Conservation (phyloP, 768 basidiomycete species). For the Amanita polypyramis region DNA sequence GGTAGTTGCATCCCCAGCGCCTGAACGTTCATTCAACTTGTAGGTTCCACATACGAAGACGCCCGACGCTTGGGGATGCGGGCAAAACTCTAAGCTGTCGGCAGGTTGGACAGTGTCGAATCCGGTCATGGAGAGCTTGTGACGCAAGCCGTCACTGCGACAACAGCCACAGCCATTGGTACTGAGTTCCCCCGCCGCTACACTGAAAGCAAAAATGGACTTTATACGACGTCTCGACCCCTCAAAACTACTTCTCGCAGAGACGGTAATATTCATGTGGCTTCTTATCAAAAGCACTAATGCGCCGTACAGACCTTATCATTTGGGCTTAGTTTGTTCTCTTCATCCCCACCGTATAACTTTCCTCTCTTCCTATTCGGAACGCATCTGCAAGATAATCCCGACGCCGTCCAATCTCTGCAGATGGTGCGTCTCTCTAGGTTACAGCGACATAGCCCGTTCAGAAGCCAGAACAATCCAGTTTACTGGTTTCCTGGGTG, state of each 20-base stretch:
- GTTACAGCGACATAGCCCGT: constrained; percentile 1
- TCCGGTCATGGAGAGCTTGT: constrained; percentile 6
- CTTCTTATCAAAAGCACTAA: background rate
- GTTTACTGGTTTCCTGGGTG: constrained; percentile 57
- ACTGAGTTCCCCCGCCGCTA: background rate
- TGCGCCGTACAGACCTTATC: constrained; percentile 40
- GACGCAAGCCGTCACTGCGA: background rate
- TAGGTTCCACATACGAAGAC: constrained; percentile 90
- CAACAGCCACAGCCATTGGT: background rate
- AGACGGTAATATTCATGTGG: constrained; percentile 33
- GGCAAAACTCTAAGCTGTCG: constrained; percentile 89
- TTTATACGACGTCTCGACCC: constrained; percentile 66
- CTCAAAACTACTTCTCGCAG: constrained; percentile 52
- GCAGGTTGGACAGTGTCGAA: constrained; percentile 75
- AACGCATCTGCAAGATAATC: constrained; percentile 56
- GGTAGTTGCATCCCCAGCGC: constrained; percentile 6
- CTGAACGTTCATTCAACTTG: constrained; percentile 40
- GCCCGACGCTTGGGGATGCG: constrained; percentile 43
- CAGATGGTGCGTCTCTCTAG: constrained; percentile 36
- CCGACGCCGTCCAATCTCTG: constrained; percentile 53
- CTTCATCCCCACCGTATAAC: constrained; percentile 60
- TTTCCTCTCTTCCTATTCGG: constrained; percentile 80
- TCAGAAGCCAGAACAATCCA: constrained; percentile 17
- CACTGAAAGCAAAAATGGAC: constrained; percentile 28
- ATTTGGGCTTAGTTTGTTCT: constrained; percentile 45